Conservation (phyloP, 805 yeast genomes). For the Lachancea thermotolerans region DNA sequence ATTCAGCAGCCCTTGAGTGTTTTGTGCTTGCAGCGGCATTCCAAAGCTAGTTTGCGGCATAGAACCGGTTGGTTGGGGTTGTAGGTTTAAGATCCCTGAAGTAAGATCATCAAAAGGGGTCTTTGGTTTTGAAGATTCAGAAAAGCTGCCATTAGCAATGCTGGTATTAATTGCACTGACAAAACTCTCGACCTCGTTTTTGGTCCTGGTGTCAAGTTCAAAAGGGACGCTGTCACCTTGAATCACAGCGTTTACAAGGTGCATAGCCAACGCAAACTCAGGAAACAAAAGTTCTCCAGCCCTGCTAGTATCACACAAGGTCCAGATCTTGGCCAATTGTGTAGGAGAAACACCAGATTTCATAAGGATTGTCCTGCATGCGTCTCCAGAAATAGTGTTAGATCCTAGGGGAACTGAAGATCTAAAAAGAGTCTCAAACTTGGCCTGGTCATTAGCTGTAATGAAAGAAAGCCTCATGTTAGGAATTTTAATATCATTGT, state of each 20-base stretch:
- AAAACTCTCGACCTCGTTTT: constrained; percentile 80
- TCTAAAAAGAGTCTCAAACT: constrained; percentile 78
- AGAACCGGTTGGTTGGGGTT: constrained; percentile 36
- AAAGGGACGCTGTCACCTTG: constrained; percentile 75
- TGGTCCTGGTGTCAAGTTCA: constrained; percentile 61
- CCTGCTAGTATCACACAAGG: constrained; percentile 78
- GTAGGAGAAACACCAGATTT: constrained; percentile 72
- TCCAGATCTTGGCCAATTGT: constrained; percentile 82
- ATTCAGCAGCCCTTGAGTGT: constrained; percentile 32
- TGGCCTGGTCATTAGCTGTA: constrained; percentile 76
- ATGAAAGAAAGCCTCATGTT: constrained; percentile 76
- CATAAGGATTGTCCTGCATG: constrained; percentile 73
- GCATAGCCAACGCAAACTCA: constrained; percentile 88
- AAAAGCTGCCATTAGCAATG: constrained; percentile 48
- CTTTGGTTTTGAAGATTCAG: constrained; percentile 12
- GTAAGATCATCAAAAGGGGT: constrained; percentile 39
- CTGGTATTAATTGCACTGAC: constrained; percentile 82
- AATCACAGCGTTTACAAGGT: constrained; percentile 70
- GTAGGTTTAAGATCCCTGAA: constrained; percentile 21
- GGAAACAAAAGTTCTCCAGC: constrained; percentile 86
- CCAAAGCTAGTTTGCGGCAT: constrained; percentile 35
- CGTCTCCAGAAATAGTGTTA: constrained; percentile 52
- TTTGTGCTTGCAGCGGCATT: constrained; percentile 30
- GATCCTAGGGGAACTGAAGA: constrained; percentile 58
- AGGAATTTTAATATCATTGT: constrained; percentile 59